Base-by-base conservation (phyloP, 352 stramenopile species). In the Phytopythium boreale region DNA sequence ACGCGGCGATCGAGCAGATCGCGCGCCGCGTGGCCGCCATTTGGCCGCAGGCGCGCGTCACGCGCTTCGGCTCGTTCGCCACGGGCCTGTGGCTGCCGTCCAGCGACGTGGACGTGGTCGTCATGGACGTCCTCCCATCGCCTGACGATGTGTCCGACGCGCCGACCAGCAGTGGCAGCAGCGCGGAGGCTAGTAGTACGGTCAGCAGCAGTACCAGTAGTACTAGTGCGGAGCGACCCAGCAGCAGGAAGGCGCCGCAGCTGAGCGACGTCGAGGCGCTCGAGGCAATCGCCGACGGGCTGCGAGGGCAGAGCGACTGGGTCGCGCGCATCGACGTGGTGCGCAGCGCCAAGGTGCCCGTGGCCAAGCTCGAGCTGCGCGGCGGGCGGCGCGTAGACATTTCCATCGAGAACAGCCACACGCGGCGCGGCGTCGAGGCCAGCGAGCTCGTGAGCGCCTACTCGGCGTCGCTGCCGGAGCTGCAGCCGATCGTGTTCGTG, bases 71-170 rank as follows among this genome's bases (percentile, higher is more conserved):
- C 17, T 96, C 86, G 53, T 96, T 93, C 52, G 83, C 84, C 24
- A 96, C 76, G 24, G 90, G 85, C 0, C 75, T 97, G n/a, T 96
- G 88, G 85, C 76, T 95, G 34, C 88, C 90, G 9, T 91, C 84
- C 5, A 95, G 85, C 52, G 90, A 97, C 59, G 84, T 97, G 6
- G 90, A 97, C 62, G 87, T 97, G 17, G 88, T 97, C 11, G 80
- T 97, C 11, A 85, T 93, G 66, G 78, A 72, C 1, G 77, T 95
- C 29, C 53, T 59, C 14, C 50, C 50, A 4, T 11, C 46, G 4
- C 10, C 22, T 1, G 50, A 56, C 12, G 51, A 50, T 10, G 24
- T 37, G 6, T 29, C 36, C 37, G 59, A 37, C 24, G 1, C 20
- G n/a, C 4, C 7, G n/a, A 14, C n/a, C 6, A 31, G n/a, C 14